A percentile compares a stretch with the other conserved stretches of the same genome.
These are phyloP conservation scores for Chaetoscypha palmicola DNA, from an alignment of 2,329 filamentous ascomycete species.

Conservation along the genomic window DNA sequence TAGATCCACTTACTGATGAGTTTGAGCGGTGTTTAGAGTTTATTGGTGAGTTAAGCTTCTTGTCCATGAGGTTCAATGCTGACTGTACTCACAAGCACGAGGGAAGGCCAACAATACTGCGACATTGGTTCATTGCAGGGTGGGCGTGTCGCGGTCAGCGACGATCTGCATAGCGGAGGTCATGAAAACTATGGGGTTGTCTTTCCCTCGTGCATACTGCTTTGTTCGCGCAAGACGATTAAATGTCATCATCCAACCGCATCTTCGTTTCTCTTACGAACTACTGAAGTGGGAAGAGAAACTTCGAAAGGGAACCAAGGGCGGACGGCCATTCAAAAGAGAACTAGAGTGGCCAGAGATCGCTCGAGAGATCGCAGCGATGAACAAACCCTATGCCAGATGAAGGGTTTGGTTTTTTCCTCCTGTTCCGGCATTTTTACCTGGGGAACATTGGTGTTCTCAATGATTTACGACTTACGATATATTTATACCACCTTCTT, in stretches of 20 bases:
- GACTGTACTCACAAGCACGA: constrained; percentile 64
- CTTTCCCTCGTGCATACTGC: constrained; percentile 89
- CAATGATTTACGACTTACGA: constrained; percentile 16
- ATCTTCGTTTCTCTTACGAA: constrained; percentile 91
- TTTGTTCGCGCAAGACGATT: constrained; percentile 87
- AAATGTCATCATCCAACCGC: constrained; percentile 97
- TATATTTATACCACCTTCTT: constrained; percentile 7
- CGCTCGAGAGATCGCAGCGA: constrained; percentile 80
- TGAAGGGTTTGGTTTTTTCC: constrained; percentile 29
- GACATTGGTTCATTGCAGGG: constrained; percentile 91
- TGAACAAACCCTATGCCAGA: constrained; percentile 90
- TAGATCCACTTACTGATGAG: constrained; percentile 81
- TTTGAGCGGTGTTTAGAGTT: constrained; percentile 84
- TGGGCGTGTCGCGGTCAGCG: constrained; percentile 89
- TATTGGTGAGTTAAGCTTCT: constrained; percentile 72
- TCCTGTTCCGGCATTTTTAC: no score
- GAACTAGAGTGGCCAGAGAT: constrained; percentile 91
- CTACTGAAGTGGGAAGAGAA: constrained; percentile 91
- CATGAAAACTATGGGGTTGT: constrained; percentile 74
- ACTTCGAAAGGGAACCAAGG: constrained; percentile 40
- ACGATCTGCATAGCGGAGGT: constrained; percentile 99
- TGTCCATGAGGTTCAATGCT: no score
- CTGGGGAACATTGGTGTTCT: no score
- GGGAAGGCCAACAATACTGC: constrained; percentile 71
- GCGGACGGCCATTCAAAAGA: constrained; percentile 49